Evolutionary conservation across 805 yeast genomes (phyloP), one percentile per base, ranked within the genome.

Genomic region (Schwanniomyces yamadae): DNA sequence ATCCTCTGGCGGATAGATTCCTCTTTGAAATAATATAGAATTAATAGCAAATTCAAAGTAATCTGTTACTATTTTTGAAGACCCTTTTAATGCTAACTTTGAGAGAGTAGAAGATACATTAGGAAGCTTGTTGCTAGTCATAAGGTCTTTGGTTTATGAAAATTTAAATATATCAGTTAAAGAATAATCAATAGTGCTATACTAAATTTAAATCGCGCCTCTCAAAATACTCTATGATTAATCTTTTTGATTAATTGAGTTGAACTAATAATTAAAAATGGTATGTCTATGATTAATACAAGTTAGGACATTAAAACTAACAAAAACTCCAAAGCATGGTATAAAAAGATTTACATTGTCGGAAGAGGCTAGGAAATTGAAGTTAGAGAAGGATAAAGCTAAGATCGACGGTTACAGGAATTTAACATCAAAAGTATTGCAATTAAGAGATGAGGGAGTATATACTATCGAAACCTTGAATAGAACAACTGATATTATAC

Each of bases 1-100:
- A 54, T 88, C 95, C 43, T 85, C 95, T 3, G 85, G 72, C 0
- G 96, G 95, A 50, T 90, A 90, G 13, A 90, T 80, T 0, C 95
- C 95, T 34, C 98, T 66, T 57, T 91, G 97, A 56, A 83, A 90
- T 4, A 91, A 71, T 17, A 90, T 85, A 31, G 82, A 78, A 53
- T 87, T 83, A 35, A 90, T 80, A 36, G 91, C 77, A 55, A 79
- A 86, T 49, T 86, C 84, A 50, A 90, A 86, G 60, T 85, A 88
- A 59, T 88, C 96, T 0, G 91, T 76, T 1, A 89, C 87, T 0
- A 78, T 69, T 43, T 80, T 78, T 8, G 95, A 79, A 0, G 95
- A 84, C 9, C 96, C 96, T 48, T 80, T 80, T 28, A 85, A 59
- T 2, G 88, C 79, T 36, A 79, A 54, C 48, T 77, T 72, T 20